Percentiles rank a stretch among this genome's conserved stretches.
Evolutionary conservation across 768 basidiomycete genomes (phyloP).

Genomic region (Imleria badia): DNA sequence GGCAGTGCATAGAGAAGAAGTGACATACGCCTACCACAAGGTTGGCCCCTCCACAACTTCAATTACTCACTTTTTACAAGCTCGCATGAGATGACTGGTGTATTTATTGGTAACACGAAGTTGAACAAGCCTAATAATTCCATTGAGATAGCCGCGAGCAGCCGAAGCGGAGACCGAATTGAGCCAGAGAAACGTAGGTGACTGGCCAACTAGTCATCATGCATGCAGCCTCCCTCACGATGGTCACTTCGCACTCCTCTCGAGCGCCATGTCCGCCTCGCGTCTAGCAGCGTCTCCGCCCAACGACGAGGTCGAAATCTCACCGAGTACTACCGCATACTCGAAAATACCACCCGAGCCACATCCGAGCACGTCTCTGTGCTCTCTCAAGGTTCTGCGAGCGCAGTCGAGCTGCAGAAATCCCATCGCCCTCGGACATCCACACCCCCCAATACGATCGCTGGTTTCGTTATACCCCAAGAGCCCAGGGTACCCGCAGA

Average conservation of each 20-base stretch:
- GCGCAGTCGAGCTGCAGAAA: background rate
- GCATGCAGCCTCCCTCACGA: slow-evolving; percentile 18
- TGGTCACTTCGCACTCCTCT: slow-evolving; percentile 1
- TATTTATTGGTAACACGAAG: too few relatives aligned
- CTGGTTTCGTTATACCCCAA: slow-evolving; percentile 49
- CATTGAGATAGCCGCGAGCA: too few relatives aligned
- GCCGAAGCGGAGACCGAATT: too few relatives aligned
- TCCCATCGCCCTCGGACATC: background rate
- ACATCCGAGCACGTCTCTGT: slow-evolving; percentile 40
- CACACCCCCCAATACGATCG: slow-evolving; percentile 14
- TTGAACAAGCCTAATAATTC: too few relatives aligned
- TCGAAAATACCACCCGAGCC: slow-evolving; percentile 53
- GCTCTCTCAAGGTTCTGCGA: slow-evolving; percentile 12
- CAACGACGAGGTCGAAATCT: slow-evolving; percentile 56
- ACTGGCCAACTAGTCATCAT: too few relatives aligned
- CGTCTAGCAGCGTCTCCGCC: background rate
- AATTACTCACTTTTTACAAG: too few relatives aligned
- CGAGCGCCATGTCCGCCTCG: slow-evolving; percentile 1
- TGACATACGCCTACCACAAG: too few relatives aligned
- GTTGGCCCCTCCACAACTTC: too few relatives aligned
- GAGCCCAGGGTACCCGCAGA: slow-evolving; percentile 60
- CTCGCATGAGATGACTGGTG: too few relatives aligned
- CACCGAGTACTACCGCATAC: slow-evolving; percentile 50
- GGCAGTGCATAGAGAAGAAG: too few relatives aligned
- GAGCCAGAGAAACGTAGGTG: too few relatives aligned